Evolutionary conservation across 306 rosid species (phyloP), one percentile per base, ranked within the genome.

Genomic region (Inga oerstediana): DNA sequence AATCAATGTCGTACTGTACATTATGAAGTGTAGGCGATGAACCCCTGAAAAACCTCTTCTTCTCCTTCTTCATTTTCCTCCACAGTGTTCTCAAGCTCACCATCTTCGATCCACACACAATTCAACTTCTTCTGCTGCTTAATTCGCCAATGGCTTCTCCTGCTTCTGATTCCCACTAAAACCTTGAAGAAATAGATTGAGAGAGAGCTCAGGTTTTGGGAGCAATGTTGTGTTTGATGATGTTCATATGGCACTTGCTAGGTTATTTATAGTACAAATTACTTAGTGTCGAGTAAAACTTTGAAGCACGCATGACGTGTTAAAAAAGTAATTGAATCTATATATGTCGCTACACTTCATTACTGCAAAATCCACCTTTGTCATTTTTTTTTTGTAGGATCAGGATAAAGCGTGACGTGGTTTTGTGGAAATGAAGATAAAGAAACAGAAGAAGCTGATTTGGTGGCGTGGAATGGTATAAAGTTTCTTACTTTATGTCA

Each of bases 51-150:
- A 82, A 6, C 71, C 74, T 89, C 83, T 68, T 91, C 82, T 84
- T 91, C 82, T 85, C 86, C 81, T 69, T 87, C 87, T 87, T 91
- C 51, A 88, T 77, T 78, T 78, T 91, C 78, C 87, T 85, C 95
- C 93, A 90, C 72, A 91, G 8, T 10, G 46, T 48, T 78, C 84
- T 87, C 90, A 89, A 85, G 22, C 83, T 86, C 41, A 78, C 58
- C 48, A 74, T 79, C 85, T 76, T 86, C 48, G 75, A 44, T 56
- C 81, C 49, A 12, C 30, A 13, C 79, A 59, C 59, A 27, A 24
- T 27, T 27, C 16, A 27, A 62, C 68, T 62, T 24, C 17, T n/a
- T 2, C 13, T 61, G 15, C 70, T 64, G 34, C 68, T 24, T 27
- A 39, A 39, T 39, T 39, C 43, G 1, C 43, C 8, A 39, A 39